phyloP scores from a whole-genome alignment of 345 rosid species.

The Dimocarpus longan region DNA sequence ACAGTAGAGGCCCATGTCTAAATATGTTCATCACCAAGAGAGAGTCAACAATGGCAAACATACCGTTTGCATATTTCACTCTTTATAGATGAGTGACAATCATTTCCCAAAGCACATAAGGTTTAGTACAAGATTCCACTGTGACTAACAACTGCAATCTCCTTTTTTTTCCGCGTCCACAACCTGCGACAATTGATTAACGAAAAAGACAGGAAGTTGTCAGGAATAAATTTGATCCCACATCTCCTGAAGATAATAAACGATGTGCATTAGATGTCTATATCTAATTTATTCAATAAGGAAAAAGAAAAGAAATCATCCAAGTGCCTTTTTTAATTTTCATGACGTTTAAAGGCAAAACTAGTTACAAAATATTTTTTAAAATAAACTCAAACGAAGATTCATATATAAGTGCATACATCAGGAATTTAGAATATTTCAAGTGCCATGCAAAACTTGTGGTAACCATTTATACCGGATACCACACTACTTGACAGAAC shows the following conservation, averaged over 20 bases:
- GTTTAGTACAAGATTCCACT: conserved; percentile 63
- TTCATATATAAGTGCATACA: background rate
- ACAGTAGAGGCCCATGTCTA: background rate
- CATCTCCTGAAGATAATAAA: background rate
- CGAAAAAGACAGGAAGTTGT: background rate
- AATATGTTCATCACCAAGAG: background rate
- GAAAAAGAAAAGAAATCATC: background rate
- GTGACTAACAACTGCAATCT: conserved; percentile 79
- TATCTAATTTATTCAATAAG: background rate
- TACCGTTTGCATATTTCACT: conserved; percentile 58
- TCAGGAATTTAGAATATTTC: background rate
- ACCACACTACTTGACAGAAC: background rate
- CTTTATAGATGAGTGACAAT: conserved; percentile 51
- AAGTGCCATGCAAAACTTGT: background rate
- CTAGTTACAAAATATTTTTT: no score
- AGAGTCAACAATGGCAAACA: conserved; percentile 27
- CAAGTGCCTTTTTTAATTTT: background rate
- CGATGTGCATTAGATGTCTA: background rate
- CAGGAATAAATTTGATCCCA: background rate
- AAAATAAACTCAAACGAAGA: background rate
- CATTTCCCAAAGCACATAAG: conserved; percentile 57
- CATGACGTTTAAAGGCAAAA: background rate
- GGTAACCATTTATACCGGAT: background rate
- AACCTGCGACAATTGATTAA: conserved; percentile 49
- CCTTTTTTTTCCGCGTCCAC: conserved; percentile 68